Evolutionary conservation across 2,329 filamentous ascomycete species (phyloP).

Genomic region (Emmonsiellopsis sp.): DNA sequence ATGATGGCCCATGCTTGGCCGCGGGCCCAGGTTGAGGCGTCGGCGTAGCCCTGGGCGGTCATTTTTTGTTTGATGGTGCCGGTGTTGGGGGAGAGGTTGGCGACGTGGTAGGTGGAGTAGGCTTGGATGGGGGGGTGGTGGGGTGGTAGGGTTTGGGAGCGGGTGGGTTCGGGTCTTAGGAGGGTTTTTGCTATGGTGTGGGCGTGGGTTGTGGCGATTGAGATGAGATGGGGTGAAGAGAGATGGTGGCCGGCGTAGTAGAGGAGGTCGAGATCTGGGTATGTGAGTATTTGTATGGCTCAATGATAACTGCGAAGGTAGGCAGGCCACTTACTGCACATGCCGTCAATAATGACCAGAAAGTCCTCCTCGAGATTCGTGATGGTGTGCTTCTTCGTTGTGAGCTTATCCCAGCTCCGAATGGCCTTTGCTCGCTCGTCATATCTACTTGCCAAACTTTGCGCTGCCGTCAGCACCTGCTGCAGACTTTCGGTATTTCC

Average conservation of each 20-base stretch:
- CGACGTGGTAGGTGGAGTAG: slow-evolving; percentile 15
- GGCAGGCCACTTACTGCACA: slow-evolving; percentile 14
- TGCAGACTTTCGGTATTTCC: slow-evolving; percentile 30
- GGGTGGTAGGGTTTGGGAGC: background rate
- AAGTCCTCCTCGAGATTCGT: slow-evolving; percentile 22
- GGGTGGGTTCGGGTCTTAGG: slow-evolving; percentile 6
- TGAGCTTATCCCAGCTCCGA: slow-evolving; percentile 39
- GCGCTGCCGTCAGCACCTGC: slow-evolving; percentile 35
- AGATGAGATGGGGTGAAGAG: slow-evolving; percentile 15
- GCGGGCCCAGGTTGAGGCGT: slow-evolving; percentile 17
- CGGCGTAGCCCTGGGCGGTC: slow-evolving; percentile 17
- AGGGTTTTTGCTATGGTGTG: slow-evolving; percentile 8
- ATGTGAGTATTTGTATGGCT: slow-evolving; percentile 18
- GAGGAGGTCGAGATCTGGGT: slow-evolving; percentile 25
- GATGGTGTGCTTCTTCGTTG: slow-evolving; percentile 20
- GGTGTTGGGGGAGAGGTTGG: slow-evolving; percentile 11
- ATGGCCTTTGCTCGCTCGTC: slow-evolving; percentile 35
- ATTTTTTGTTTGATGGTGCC: slow-evolving; percentile 11
- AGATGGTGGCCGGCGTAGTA: slow-evolving; percentile 27
- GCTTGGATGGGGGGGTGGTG: background rate
- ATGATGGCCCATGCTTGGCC: slow-evolving; percentile 20
- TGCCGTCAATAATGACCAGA: slow-evolving; percentile 35
- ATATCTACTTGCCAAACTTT: slow-evolving; percentile 36
- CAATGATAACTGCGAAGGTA: background rate
- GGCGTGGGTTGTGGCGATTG: slow-evolving; percentile 17